Percentiles rank a stretch among this genome's conserved stretches.
Conservation (phyloP, 192 early-diverging fungal species). For the Funneliformis geosporum region DNA sequence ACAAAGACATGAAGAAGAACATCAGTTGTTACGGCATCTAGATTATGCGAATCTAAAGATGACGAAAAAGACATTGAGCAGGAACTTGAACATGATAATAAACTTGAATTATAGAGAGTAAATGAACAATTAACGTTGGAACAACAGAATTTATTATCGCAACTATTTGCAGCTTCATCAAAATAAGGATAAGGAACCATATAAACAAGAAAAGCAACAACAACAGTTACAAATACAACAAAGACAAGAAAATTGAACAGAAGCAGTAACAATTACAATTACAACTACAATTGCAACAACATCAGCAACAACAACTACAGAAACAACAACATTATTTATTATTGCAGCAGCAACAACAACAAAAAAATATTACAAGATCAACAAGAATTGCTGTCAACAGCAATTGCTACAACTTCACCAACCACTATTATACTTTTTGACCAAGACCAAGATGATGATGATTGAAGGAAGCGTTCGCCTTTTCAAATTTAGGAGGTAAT, state of each 20-base stretch:
- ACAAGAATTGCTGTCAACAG: slow-evolving; percentile 16
- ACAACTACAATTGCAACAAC: neutral
- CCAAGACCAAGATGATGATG: slow-evolving; percentile 37
- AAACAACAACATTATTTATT: neutral
- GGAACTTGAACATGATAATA: neutral
- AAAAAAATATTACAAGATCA: slow-evolving; percentile 10
- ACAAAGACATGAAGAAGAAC: neutral
- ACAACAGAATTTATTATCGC: neutral
- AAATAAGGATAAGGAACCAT: no score
- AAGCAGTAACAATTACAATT: neutral
- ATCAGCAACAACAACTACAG: slow-evolving; percentile 26
- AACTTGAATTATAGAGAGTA: neutral
- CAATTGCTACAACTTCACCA: slow-evolving; percentile 6
- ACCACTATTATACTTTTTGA: slow-evolving; percentile 27
- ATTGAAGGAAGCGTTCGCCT: slow-evolving; percentile 35
- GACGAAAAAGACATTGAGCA: neutral
- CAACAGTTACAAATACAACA: slow-evolving; percentile 9
- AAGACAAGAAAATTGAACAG: slow-evolving; percentile 17
- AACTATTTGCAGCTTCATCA: slow-evolving; percentile 6
- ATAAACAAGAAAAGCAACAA: slow-evolving; percentile 2
- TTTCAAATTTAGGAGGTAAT: slow-evolving; percentile 20
- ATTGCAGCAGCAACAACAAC: slow-evolving; percentile 9
- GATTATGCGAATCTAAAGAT: neutral
- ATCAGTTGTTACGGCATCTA: neutral
- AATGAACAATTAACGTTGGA: neutral